Evolutionary conservation across 1,139 yeast genomes (phyloP).

Genomic region (Barnettozyma hawaiiensis): DNA sequence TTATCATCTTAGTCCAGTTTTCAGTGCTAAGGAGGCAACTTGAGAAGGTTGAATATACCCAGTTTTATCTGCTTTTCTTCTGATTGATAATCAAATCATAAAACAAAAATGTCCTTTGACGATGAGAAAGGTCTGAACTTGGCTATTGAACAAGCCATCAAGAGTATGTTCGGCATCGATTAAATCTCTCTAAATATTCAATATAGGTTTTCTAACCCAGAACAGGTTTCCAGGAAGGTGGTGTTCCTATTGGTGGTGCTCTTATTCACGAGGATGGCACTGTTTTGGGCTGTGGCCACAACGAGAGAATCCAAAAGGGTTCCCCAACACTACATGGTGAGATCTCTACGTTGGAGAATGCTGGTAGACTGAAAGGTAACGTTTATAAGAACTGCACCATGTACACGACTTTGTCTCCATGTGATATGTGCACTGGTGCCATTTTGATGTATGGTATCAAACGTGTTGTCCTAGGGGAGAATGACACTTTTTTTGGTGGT

Average conservation of each 20-base stretch:
- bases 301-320: slow-evolving; percentile 74
- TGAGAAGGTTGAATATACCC: too few relatives aligned
- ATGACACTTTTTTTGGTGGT: slow-evolving; percentile 68
- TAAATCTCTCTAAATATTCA: not conserved
- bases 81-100: too few relatives aligned
- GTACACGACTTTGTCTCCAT: slow-evolving; percentile 90
- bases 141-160: slow-evolving; percentile 67
- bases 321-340: slow-evolving; percentile 89
- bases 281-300: slow-evolving; percentile 82
- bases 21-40: too few relatives aligned
- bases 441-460: slow-evolving; percentile 81
- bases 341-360: slow-evolving; percentile 79
- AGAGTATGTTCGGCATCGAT: slow-evolving; percentile 34
- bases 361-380: slow-evolving; percentile 74
- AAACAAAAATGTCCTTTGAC: slow-evolving; percentile 42
- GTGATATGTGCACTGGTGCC: slow-evolving; percentile 94
- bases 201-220: too few relatives aligned
- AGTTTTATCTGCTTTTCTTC: not conserved
- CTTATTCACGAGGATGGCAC: slow-evolving; percentile 70
- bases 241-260: slow-evolving; percentile 46
- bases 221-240: slow-evolving; percentile 21
- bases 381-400: slow-evolving; percentile 68
- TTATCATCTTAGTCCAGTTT: too few relatives aligned
- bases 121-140: slow-evolving; percentile 61
- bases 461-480: slow-evolving; percentile 86